Conservation (phyloP, 495 filamentous ascomycete species). For the Neurospora sp. region DNA sequence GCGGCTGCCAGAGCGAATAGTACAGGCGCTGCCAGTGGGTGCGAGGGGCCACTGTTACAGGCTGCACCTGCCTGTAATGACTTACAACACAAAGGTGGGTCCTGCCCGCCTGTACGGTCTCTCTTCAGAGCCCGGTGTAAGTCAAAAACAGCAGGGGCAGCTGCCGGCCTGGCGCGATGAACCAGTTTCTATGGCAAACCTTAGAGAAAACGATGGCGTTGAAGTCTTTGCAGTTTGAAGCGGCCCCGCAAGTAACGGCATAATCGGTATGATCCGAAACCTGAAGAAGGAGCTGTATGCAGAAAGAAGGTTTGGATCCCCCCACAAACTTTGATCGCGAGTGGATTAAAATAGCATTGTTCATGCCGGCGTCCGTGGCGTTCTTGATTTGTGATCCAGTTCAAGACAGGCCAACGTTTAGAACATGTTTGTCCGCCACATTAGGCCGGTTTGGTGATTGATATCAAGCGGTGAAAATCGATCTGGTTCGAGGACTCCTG, state of each 20-base stretch:
- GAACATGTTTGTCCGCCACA: neutral
- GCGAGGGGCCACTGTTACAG: no score
- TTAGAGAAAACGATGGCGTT: neutral
- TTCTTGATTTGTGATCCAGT: neutral
- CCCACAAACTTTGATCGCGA: no score
- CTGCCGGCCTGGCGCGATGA: neutral
- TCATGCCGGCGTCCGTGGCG: neutral
- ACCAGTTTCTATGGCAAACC: no score
- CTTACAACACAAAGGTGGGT: no score
- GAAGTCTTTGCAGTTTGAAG: neutral
- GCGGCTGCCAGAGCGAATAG: no score
- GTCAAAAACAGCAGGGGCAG: neutral
- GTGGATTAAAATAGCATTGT: neutral
- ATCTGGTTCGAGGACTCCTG: neutral
- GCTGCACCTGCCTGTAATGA: no score
- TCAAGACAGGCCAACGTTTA: neutral
- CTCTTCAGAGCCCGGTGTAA: neutral
- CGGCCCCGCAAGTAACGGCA: neutral
- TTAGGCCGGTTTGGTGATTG: neutral
- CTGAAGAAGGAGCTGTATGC: neutral
- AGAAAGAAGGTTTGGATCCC: no score
- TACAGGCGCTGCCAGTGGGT: no score
- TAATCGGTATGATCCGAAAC: neutral
- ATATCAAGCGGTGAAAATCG: neutral
- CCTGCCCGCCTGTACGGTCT: no score